Base-by-base conservation (phyloP, 768 basidiomycete genomes). In the Lactarius quietus region DNA sequence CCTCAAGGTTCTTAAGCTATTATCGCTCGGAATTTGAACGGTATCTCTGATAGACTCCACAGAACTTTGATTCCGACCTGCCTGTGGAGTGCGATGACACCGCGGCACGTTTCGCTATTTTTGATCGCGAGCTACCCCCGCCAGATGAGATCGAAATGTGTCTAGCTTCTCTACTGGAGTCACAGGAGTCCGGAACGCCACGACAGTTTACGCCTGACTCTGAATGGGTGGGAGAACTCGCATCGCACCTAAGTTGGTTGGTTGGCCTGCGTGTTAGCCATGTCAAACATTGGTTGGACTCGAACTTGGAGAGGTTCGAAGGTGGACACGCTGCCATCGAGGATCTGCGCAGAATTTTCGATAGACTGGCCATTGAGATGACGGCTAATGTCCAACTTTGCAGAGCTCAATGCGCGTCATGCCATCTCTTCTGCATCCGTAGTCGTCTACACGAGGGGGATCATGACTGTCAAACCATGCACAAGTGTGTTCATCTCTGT, bases 61-160 rank as follows among this genome's bases (percentile, higher is more conserved):
- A 85, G 85, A 82, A 86, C 69, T 70, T 85, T 57, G 84, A 86
- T 65, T 82, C 80, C 12, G 82, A 84, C 63, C 54, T 72, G 6
- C 62, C 73, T 1, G 74, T 86, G 23, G 74, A 77, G 0, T 60
- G 69, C 23, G 65, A 73, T 3, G 83, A 84, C 68, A 77, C 78
- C 1, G 14, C 58, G 1, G 67, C 77, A 18, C 70, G 69, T 1
- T 79, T 84, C 60, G 36, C 56, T 6, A 43, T 79, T 77, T 70
- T 70, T 75, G 18, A 45, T 59, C 65, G 52, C 59, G 33, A 29
- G 55, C 43, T 52, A 71, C 17, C 45, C 39, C 7, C 68, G 71
- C 57, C 67, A 53, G 69, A 65, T 1, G 54, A 64, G 12, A 68
- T 75, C 28, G 76, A 79, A 20, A 55, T 53, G 3, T 63, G 67